Conservation (phyloP, 192 early-diverging fungal species). For the Piromyces sp. region DNA sequence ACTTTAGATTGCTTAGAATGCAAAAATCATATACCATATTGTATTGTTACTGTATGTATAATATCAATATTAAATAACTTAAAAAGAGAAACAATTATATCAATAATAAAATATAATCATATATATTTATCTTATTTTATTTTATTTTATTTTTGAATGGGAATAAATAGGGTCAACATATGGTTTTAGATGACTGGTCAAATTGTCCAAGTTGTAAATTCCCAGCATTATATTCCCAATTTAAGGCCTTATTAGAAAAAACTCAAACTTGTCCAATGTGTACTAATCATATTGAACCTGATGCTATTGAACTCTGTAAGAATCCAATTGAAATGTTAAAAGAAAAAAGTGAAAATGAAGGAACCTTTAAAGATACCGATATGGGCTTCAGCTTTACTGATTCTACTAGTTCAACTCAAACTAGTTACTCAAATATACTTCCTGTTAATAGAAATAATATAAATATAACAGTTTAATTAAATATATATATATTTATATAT, state of each 20-base stretch:
- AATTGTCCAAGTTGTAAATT: slow-evolving; percentile 27
- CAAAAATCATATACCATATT: slow-evolving; percentile 41
- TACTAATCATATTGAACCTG: not conserved
- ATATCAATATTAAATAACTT: not conserved
- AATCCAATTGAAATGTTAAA: not conserved
- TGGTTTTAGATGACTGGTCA: slow-evolving; percentile 26
- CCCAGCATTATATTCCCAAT: slow-evolving; percentile 18
- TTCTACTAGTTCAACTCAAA: not conserved
- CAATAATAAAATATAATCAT: not conserved
- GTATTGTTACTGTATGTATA: slow-evolving; percentile 30
- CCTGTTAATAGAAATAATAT: not conserved
- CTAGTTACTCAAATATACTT: not conserved
- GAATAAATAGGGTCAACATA: slow-evolving; percentile 24
- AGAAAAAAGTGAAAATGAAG: not conserved
- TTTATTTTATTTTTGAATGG: not conserved
- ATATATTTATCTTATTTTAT: not conserved
- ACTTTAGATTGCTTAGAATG: slow-evolving; percentile 29
- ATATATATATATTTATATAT: too few species aligned
- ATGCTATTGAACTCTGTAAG: not conserved
- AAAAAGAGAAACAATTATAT: not conserved
- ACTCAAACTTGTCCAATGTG: slow-evolving; percentile 29
- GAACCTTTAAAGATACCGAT: not conserved
- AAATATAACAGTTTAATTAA: not conserved
- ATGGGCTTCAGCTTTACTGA: not conserved
- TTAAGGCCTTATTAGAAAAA: slow-evolving; percentile 17